A percentile compares a stretch with the other conserved stretches of the same genome.
These are phyloP conservation scores for Closterium sp. DNA, from an alignment of 139 green algal species.

Conservation along the genomic window DNA sequence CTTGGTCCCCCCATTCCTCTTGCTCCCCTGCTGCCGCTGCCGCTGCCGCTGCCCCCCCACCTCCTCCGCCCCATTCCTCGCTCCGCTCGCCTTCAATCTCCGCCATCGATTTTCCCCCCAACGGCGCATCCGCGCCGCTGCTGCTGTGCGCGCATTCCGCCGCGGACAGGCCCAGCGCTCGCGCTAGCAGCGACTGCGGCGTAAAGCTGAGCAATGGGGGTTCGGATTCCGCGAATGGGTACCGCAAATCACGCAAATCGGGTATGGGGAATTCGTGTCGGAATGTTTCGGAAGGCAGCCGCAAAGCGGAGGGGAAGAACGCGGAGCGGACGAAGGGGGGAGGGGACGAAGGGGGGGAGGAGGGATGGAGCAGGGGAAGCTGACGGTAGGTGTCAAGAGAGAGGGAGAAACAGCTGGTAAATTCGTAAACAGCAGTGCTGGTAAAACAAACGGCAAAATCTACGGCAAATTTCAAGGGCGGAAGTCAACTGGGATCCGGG, in stretches of 20 bases:
- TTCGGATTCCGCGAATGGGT: too few relatives aligned
- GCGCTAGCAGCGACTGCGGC: background rate
- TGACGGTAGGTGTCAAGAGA: background rate
- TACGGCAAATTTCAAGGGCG: background rate
- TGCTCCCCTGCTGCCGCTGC: background rate
- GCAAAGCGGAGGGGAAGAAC: background rate
- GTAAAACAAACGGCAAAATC: too few relatives aligned
- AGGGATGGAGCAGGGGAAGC: background rate
- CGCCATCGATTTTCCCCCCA: background rate
- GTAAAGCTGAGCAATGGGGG: background rate
- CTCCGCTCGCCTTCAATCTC: background rate
- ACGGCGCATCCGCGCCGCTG: too few relatives aligned
- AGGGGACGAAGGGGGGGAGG: background rate
- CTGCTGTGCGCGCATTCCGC: background rate
- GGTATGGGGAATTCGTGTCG: too few relatives aligned
- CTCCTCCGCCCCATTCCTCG: background rate
- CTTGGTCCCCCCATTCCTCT: background rate
- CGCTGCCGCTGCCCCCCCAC: background rate
- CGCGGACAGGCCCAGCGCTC: background rate
- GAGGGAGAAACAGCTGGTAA: background rate
- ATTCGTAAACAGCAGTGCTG: too few relatives aligned
- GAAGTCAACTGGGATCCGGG: background rate
- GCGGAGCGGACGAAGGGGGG: background rate
- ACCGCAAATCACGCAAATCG: too few relatives aligned
- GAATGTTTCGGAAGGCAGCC: too few relatives aligned